Evolutionary conservation across 1,284 basidiomycete genomes (phyloP).

Genomic region (Neonothopanus nambi): DNA sequence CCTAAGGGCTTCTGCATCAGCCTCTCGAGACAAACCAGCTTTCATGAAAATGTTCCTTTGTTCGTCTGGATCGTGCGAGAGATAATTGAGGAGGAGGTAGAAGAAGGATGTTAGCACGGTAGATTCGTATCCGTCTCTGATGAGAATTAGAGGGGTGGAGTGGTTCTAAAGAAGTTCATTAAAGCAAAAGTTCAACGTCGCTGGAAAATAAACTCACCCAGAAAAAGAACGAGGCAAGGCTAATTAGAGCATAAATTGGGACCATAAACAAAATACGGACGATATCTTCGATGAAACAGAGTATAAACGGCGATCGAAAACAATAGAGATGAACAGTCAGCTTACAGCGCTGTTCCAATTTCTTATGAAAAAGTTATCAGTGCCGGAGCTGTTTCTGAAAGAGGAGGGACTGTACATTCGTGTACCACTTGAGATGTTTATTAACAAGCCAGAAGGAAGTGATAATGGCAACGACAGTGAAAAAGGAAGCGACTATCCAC

Average conservation of each 20-base stretch:
- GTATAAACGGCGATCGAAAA: not conserved
- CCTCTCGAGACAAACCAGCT: slow-evolving; percentile 52
- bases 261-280: slow-evolving; percentile 80
- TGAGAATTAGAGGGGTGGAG: slow-evolving; percentile 60
- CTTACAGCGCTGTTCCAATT: slow-evolving; percentile 67
- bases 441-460: slow-evolving; percentile 72
- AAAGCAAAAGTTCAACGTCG: slow-evolving; percentile 19
- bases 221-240: slow-evolving; percentile 69
- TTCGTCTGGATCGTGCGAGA: slow-evolving; percentile 63
- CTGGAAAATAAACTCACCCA: slow-evolving; percentile 48
- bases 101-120: slow-evolving; percentile 78
- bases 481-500: slow-evolving; percentile 69
- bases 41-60: slow-evolving; percentile 65
- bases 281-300: slow-evolving; percentile 46
- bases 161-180: slow-evolving; percentile 47
- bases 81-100: slow-evolving; percentile 72
- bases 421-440: slow-evolving; percentile 75
- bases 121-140: slow-evolving; percentile 70
- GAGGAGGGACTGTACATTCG: slow-evolving; percentile 47
- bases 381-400: not conserved
- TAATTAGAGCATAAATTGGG: slow-evolving; percentile 71
- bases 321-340: slow-evolving; percentile 3
- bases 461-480: slow-evolving; percentile 54
- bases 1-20: slow-evolving; percentile 43
- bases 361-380: slow-evolving; percentile 37